phyloP scores from a whole-genome alignment of 2,329 filamentous ascomycete species.

The Alternaria sp. region DNA sequence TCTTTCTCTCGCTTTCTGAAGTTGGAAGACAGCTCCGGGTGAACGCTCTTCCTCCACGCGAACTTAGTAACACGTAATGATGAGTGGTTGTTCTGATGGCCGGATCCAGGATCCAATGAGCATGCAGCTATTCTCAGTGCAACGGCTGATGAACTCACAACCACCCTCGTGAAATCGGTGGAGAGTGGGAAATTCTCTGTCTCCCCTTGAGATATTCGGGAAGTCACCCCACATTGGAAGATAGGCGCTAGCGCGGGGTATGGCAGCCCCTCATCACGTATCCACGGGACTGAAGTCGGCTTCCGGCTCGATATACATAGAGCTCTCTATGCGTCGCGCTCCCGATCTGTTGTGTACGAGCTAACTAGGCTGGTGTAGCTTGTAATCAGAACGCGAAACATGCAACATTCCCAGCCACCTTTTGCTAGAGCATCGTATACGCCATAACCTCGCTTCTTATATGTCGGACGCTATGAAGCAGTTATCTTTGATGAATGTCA shows the following conservation, averaged over 20 bases:
- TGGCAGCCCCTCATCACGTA: constrained; percentile 23
- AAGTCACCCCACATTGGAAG: constrained; percentile 28
- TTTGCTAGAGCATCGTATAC: not conserved
- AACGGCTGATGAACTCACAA: not conserved
- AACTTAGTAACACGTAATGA: not conserved
- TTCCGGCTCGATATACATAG: not conserved
- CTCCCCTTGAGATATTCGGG: not conserved
- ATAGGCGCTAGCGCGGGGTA: constrained; percentile 32
- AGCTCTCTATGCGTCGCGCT: not conserved
- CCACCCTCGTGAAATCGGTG: not conserved
- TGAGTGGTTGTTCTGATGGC: not conserved
- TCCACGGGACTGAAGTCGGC: constrained; percentile 10
- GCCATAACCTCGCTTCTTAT: not conserved
- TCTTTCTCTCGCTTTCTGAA: not conserved
- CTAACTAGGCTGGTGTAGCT: not conserved
- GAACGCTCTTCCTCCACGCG: constrained; percentile 21
- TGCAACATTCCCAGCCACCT: not conserved
- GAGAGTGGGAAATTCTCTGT: constrained; percentile 1
- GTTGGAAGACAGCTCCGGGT: constrained; percentile 13
- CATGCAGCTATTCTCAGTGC: not conserved
- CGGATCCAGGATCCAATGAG: not conserved
- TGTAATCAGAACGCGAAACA: not conserved
- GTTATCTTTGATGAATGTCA: constrained; percentile 61
- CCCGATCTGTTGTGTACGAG: not conserved
- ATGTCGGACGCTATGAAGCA: constrained; percentile 35